Evolutionary conservation across 164 flowering plant genomes (phyloP).

Genomic region (Liquidambar formosana): DNA sequence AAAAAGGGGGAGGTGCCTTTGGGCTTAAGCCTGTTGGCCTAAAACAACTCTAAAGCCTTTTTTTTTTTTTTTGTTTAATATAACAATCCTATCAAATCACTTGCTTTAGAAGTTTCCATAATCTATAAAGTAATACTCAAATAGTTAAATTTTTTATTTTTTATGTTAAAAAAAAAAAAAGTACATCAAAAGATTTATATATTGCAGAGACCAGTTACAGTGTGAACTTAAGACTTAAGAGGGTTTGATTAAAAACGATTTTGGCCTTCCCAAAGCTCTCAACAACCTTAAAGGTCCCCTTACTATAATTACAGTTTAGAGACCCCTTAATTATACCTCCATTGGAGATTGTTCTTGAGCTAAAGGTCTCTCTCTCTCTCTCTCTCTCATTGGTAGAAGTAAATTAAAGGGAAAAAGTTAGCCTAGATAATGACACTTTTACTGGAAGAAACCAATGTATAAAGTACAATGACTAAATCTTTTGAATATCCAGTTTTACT

Average conservation of each 20-base stretch:
- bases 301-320: background rate
- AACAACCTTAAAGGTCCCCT: background rate
- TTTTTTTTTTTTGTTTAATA: background rate
- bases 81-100: background rate
- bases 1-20: no score
- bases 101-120: conserved; percentile 28
- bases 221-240: background rate
- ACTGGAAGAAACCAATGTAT: conserved; percentile 12
- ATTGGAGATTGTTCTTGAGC: no score
- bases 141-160: background rate
- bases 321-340: background rate
- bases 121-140: background rate
- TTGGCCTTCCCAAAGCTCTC: conserved; percentile 14
- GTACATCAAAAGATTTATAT: background rate
- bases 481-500: no score
- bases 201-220: background rate
- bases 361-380: conserved; percentile 3
- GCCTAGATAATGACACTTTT: conserved; percentile 18
- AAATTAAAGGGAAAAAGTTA: conserved; percentile 1
- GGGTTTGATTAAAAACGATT: background rate
- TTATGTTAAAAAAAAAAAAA: background rate
- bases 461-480: no score
- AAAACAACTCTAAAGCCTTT: no score
- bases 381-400: conserved; percentile 7
- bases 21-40: no score